These are phyloP conservation scores for Roridomyces roridus DNA, from an alignment of 768 basidiomycete species.

Conservation along the genomic window DNA sequence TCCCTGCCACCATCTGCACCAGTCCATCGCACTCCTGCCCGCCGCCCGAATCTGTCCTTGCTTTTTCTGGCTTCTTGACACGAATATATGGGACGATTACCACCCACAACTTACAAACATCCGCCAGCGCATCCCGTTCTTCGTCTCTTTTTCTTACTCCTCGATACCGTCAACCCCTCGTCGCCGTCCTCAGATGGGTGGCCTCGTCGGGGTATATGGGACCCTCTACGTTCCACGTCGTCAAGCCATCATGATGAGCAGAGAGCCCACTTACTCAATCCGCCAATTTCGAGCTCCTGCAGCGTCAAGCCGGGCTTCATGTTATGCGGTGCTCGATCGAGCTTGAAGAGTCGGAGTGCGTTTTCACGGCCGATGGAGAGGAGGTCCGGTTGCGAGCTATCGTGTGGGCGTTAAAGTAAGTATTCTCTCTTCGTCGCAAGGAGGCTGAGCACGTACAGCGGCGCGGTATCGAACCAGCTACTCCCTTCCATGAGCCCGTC, in stretches of 20 bases:
- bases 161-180: conserved; percentile 3
- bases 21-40: no score
- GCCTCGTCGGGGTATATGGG: conserved; percentile 22
- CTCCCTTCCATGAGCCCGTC: conserved; percentile 26
- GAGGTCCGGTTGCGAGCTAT: conserved; percentile 22
- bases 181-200: conserved; percentile 10
- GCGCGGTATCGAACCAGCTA: conserved; percentile 22
- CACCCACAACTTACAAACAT: no score
- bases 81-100: no score
- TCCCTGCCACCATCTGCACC: no score
- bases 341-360: conserved; percentile 22
- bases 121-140: no score
- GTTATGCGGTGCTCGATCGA: conserved; percentile 23
- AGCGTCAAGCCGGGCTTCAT: conserved; percentile 9
- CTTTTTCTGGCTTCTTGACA: no score
- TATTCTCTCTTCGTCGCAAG: no score
- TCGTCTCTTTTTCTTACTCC: no score
- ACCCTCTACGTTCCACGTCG: neutral
- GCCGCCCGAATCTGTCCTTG: no score
- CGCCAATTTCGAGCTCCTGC: conserved; percentile 20
- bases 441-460: no score
- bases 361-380: conserved; percentile 26
- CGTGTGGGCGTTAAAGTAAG: no score
- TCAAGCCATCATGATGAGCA: neutral
- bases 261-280: conserved; percentile 8